Evolutionary conservation across 768 basidiomycete species (phyloP).

Genomic region (Heimioporus sp.): DNA sequence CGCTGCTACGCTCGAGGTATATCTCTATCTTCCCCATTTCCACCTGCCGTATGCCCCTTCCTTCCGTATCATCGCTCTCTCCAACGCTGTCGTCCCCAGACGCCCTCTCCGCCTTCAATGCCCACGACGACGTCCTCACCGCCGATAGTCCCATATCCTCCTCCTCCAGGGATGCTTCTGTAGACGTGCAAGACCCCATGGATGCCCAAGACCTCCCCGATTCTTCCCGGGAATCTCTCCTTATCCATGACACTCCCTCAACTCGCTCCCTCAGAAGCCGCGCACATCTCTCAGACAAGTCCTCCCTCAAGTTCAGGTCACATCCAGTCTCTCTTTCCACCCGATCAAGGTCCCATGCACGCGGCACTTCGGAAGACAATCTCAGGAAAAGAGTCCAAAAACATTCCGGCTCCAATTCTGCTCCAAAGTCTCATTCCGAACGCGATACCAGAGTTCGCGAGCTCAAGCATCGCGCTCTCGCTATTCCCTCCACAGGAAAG

Average conservation of each 20-base stretch:
- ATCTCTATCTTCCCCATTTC: no score
- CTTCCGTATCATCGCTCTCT: constrained; percentile 20
- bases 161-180: constrained; percentile 32
- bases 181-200: constrained; percentile 27
- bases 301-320: constrained; percentile 25
- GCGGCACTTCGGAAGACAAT: constrained; percentile 25
- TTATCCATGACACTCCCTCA: constrained; percentile 21
- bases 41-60: constrained; percentile 11
- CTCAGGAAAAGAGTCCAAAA: constrained; percentile 27
- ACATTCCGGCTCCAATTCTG: constrained; percentile 16
- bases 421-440: constrained; percentile 25
- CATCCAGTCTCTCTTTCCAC: constrained; percentile 21
- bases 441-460: constrained; percentile 31
- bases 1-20: no score
- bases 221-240: constrained; percentile 27
- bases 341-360: constrained; percentile 24
- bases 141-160: constrained; percentile 30
- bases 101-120: constrained; percentile 33
- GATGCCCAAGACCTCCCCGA: constrained; percentile 22
- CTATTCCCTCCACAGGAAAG: constrained; percentile 35
- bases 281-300: constrained; percentile 19
- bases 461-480: constrained; percentile 30
- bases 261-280: constrained; percentile 29
- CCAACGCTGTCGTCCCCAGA: constrained; percentile 32
- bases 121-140: constrained; percentile 26